phyloP scores from a whole-genome alignment of 1,284 basidiomycete genomes.

The Gomphus bonarii region DNA sequence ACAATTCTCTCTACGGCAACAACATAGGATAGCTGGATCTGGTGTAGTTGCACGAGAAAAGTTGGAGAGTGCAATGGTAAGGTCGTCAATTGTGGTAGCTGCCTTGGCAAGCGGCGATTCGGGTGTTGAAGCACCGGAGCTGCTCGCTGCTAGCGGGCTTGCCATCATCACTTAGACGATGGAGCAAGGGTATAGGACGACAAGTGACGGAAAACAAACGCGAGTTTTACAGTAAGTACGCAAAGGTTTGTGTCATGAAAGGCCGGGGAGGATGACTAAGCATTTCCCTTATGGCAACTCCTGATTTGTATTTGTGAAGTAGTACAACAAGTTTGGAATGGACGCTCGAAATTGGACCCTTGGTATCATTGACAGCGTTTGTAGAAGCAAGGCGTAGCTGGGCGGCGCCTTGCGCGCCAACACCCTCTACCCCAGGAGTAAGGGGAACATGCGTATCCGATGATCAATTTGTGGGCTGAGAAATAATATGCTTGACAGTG shows the following conservation, averaged over 20 bases:
- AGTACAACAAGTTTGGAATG: too few species aligned
- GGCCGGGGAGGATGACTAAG: background rate
- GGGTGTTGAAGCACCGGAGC: slow-evolving; percentile 1
- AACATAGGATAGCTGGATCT: slow-evolving; percentile 59
- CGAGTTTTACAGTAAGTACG: background rate
- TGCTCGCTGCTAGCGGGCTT: slow-evolving; percentile 1
- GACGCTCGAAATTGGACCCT: too few species aligned
- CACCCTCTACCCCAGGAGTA: too few species aligned
- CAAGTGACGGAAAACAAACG: background rate
- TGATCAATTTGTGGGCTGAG: too few species aligned
- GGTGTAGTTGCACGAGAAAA: slow-evolving; percentile 47
- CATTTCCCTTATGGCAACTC: background rate
- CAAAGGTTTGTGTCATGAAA: slow-evolving; percentile 13
- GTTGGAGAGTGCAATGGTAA: slow-evolving; percentile 58
- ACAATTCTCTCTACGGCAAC: slow-evolving; percentile 55
- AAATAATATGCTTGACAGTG: too few species aligned
- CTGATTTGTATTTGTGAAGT: background rate
- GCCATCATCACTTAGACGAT: slow-evolving; percentile 3
- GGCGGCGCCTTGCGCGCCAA: too few species aligned
- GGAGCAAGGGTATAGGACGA: background rate
- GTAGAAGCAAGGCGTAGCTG: too few species aligned
- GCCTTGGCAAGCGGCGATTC: background rate
- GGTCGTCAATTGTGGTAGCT: slow-evolving; percentile 54
- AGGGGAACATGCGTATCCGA: too few species aligned
- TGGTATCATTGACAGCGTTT: too few species aligned